These are phyloP conservation scores for Syzygium aromaticum DNA, from an alignment of 345 rosid species.

Conservation along the genomic window DNA sequence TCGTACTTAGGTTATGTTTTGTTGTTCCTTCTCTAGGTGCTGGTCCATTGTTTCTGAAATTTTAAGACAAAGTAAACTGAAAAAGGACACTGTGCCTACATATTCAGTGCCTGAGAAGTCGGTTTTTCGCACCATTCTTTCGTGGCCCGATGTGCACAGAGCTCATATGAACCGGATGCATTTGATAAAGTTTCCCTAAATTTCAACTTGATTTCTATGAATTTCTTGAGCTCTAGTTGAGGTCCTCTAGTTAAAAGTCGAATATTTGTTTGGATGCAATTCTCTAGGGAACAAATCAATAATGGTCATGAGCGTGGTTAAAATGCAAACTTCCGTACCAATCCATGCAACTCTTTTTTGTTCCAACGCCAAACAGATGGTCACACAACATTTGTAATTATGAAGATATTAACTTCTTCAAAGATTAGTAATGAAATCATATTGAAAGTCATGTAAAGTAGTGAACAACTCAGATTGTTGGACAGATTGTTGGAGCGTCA, in stretches of 20 bases:
- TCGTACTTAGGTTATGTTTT: neutral
- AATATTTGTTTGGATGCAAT: neutral
- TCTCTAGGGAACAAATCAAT: neutral
- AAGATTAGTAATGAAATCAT: neutral
- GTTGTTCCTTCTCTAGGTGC: neutral
- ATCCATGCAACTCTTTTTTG: neutral
- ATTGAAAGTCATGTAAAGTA: neutral
- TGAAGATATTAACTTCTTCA: neutral
- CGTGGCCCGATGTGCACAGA: neutral
- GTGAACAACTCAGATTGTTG: neutral
- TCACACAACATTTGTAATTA: neutral
- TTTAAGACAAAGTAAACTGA: neutral
- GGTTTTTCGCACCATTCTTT: neutral
- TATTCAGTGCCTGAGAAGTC: neutral
- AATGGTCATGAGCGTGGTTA: neutral
- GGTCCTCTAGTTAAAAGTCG: neutral
- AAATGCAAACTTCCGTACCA: neutral
- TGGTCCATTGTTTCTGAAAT: neutral
- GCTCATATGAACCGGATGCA: neutral
- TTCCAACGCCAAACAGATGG: neutral
- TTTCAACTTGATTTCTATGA: neutral
- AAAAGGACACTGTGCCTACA: neutral
- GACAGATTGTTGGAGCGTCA: neutral
- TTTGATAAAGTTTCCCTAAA: neutral
- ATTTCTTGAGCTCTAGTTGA: neutral